Conservation (phyloP, 2,329 filamentous ascomycete species). For the Dactylella cylindrospora region DNA sequence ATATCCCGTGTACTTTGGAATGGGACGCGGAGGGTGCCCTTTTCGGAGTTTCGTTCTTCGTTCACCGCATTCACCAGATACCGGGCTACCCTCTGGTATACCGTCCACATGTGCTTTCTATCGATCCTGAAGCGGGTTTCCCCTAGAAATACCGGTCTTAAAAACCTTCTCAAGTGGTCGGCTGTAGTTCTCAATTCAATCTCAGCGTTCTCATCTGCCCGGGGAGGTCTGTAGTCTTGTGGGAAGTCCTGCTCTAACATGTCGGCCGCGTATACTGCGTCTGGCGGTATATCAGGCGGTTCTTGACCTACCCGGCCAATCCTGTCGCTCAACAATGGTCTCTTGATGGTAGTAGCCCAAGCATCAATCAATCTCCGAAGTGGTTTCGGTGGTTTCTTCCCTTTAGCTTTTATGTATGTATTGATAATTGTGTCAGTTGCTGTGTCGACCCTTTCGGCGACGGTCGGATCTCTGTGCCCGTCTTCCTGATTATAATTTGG, state of each 20-base stretch:
- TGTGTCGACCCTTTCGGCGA: not conserved
- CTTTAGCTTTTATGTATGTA: constrained; percentile 3
- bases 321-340: not conserved
- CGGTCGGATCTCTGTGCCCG: not conserved
- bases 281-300: not conserved
- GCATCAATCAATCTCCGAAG: constrained; percentile 7
- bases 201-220: not conserved
- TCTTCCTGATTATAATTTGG: not conserved
- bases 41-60: constrained; percentile 14
- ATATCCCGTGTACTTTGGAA: constrained; percentile 11
- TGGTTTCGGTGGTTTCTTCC: not conserved
- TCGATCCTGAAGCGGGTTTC: not conserved
- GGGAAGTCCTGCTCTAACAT: constrained; percentile 27
- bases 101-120: constrained; percentile 7
- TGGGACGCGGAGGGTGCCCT: constrained; percentile 19
- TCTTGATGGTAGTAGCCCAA: constrained; percentile 14
- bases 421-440: not conserved
- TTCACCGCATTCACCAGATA: constrained; percentile 22
- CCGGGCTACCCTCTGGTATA: constrained; percentile 9
- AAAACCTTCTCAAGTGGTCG: constrained; percentile 14
- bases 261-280: constrained; percentile 2
- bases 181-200: constrained; percentile 7
- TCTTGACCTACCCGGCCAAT: not conserved
- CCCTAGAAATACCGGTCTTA: constrained; percentile 12
- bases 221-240: constrained; percentile 1